Percentiles rank a stretch among this genome's conserved stretches.
Conservation (phyloP, 176 grass and related monocot species). For the Cenchrus purpureus region DNA sequence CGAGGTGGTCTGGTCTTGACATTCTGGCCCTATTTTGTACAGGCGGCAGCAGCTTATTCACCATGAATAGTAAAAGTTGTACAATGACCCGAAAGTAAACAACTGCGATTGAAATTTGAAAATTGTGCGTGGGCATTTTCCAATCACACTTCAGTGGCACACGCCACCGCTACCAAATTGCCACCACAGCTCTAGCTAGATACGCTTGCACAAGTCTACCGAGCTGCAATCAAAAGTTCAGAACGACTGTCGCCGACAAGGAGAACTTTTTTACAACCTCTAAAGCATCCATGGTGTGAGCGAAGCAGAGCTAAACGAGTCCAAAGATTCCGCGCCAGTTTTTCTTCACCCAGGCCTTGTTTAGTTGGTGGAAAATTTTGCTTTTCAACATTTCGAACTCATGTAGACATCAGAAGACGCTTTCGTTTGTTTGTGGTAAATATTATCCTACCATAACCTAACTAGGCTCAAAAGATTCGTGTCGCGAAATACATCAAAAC, state of each 20-base stretch:
- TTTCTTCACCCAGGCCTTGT: neutral
- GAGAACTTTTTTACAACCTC: neutral
- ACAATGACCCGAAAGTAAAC: neutral
- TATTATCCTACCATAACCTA: too few species aligned
- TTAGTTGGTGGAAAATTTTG: too few species aligned
- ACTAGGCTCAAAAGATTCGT: too few species aligned
- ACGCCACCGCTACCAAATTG: neutral
- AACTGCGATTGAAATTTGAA: slow-evolving; percentile 14
- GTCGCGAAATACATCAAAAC: too few species aligned
- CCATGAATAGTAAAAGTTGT: too few species aligned
- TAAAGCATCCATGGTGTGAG: neutral
- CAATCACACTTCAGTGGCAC: too few species aligned
- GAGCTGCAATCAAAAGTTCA: neutral
- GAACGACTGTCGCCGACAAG: neutral
- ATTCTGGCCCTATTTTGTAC: neutral
- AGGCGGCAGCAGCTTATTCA: neutral
- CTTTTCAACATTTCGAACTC: too few species aligned
- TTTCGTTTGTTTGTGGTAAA: too few species aligned
- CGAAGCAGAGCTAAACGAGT: neutral
- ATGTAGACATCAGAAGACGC: too few species aligned
- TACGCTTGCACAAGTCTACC: neutral
- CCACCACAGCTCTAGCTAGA: neutral
- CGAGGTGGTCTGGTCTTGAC: neutral
- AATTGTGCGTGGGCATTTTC: neutral
- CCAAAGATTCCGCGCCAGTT: neutral